Evolutionary conservation across 225 moss, liverwort and hornwort genomes (phyloP), one percentile per base, ranked within the genome.

Genomic region (Climacium dendroides): DNA sequence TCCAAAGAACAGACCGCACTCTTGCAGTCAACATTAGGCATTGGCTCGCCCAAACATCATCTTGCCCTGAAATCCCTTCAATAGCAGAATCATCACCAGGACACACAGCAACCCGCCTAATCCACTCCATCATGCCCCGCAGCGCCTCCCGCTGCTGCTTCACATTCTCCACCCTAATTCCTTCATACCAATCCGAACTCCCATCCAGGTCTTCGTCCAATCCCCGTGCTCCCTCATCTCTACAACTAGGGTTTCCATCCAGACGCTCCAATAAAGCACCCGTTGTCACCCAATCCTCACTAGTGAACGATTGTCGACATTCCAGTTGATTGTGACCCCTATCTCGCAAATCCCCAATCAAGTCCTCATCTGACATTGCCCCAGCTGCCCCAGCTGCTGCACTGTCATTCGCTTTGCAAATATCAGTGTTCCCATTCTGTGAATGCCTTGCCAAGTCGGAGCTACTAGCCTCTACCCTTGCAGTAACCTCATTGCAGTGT

Each of bases 1-100:
- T 94, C 96, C 98, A 96, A n/a, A 98, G 87, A 13, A 94, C 74
- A 28, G 91, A 89, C 57, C 96, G 96, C 89, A 96, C 85, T 89
- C 88, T 94, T 20, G 88, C 89, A 43, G 96, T 93, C 85, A 91
- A 78, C 88, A 94, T 88, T 32, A 81, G 89, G 89, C 96, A 96
- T 78, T 90, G 94, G 78, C 87, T 89, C 4, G 85, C 94, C 96
- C 96, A 96, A 37, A 89, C 87, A 78, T 92, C 95, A 87, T 94
- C 90, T 67, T 96, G 90, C 55, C 92, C 89, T 30, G 94, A 91
- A 29, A 78, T 91, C 41, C 92, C 92, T 29, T 94, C 95, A 79
- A 86, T 69, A 29, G 82, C 41, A 15, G 94, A 85, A 69, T 92
- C 87, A 13, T 83, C 90, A 65, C 92, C 92, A 24, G 96, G 96